These are phyloP conservation scores for Kodamaea jinghongensis DNA, from an alignment of 805 yeast genomes.

Conservation along the genomic window DNA sequence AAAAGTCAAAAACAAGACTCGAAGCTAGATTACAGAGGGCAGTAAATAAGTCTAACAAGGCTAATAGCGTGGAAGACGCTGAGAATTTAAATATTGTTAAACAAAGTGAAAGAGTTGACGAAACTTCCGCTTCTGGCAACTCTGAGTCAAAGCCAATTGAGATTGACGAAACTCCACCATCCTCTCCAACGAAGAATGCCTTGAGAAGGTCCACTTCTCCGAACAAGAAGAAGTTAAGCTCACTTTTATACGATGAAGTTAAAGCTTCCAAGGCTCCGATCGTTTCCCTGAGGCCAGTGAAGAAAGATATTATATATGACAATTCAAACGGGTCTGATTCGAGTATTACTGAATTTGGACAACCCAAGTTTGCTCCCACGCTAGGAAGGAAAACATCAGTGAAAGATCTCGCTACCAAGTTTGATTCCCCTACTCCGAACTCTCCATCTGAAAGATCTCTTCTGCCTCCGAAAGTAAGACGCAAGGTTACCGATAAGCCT, in stretches of 20 bases:
- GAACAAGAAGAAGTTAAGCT: constrained; percentile 32
- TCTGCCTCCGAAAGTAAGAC: constrained; percentile 14
- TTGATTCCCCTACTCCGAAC: constrained; percentile 20
- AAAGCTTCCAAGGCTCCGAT: constrained; percentile 10
- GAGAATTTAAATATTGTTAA: neutral
- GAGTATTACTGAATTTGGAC: constrained; percentile 18
- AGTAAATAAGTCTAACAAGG: constrained; percentile 16
- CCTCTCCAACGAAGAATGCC: constrained; percentile 14
- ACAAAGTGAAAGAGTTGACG: no score
- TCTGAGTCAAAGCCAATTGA: constrained; percentile 1
- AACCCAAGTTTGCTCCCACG: constrained; percentile 27
- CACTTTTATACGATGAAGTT: constrained; percentile 14
- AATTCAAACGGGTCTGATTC: constrained; percentile 7
- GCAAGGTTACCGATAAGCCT: constrained; percentile 3
- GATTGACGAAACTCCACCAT: constrained; percentile 15
- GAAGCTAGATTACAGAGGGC: constrained; percentile 28
- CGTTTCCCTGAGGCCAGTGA: constrained; percentile 24
- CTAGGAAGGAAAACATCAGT: constrained; percentile 32
- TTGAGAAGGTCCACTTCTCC: constrained; percentile 40
- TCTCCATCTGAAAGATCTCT: constrained; percentile 14
- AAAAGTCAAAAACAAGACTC: constrained; percentile 24
- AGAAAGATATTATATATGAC: constrained; percentile 27
- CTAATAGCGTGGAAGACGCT: constrained; percentile 3
- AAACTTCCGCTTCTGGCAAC: neutral
- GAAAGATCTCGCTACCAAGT: constrained; percentile 30